These are phyloP conservation scores for Citrus mangshanensis DNA, from an alignment of 345 rosid species.

Conservation along the genomic window DNA sequence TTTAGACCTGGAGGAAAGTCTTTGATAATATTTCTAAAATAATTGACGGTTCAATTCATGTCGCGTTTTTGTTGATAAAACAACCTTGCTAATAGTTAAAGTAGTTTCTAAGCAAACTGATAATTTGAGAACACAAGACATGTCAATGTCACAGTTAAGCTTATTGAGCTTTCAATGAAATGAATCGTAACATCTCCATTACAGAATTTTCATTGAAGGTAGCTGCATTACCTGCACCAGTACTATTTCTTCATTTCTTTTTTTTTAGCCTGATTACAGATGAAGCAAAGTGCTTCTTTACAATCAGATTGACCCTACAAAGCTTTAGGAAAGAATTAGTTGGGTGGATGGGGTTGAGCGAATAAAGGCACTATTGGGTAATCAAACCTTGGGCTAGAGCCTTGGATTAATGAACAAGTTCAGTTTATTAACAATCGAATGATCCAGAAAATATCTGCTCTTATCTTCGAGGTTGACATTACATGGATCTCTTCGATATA, in stretches of 20 bases:
- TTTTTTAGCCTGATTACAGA: slow-evolving; percentile 10
- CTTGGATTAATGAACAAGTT: background rate
- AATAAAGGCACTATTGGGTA: slow-evolving; percentile 15
- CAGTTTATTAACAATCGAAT: background rate
- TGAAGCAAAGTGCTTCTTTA: slow-evolving; percentile 13
- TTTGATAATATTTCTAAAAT: background rate
- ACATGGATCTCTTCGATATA: background rate
- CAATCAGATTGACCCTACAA: slow-evolving; percentile 4
- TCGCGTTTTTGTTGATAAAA: background rate
- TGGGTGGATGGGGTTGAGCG: slow-evolving; percentile 31
- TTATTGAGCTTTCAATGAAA: too few relatives aligned
- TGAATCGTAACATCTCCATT: too few relatives aligned
- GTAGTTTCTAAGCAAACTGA: slow-evolving; percentile 37
- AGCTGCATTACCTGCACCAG: too few relatives aligned
- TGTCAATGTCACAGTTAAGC: background rate
- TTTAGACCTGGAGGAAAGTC: background rate
- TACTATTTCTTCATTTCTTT: too few relatives aligned
- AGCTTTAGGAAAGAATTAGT: background rate
- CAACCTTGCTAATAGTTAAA: slow-evolving; percentile 26
- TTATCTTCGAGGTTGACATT: background rate
- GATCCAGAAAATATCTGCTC: background rate
- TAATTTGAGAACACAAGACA: background rate
- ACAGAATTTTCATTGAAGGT: too few relatives aligned
- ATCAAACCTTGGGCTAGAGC: background rate
- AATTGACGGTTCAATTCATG: background rate